These are phyloP conservation scores for Phytophthora europaea DNA, from an alignment of 352 stramenopile genomes.

Conservation along the genomic window DNA sequence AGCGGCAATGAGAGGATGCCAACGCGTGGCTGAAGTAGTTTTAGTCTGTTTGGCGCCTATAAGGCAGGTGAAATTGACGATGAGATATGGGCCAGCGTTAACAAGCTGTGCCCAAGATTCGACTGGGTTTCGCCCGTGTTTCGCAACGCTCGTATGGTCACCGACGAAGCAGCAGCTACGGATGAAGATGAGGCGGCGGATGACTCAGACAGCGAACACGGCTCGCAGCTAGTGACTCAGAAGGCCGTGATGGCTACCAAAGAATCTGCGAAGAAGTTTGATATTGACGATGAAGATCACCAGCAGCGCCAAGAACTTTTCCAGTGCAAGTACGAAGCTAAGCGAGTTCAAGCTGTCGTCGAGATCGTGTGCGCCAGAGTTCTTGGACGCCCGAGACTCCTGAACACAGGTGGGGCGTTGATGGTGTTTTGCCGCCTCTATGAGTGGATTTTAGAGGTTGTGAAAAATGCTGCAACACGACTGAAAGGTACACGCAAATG, in stretches of 20 bases:
- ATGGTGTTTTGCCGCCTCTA: constrained; percentile 1
- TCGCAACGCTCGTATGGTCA: not conserved
- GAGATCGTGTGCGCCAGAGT: constrained; percentile 4
- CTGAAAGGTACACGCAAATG: too few species aligned
- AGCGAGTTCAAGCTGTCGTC: constrained; percentile 3
- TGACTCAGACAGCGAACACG: not conserved
- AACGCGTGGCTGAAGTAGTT: not conserved
- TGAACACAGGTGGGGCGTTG: constrained; percentile 3
- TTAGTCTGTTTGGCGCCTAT: not conserved
- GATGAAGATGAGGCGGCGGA: not conserved
- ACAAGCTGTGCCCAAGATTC: not conserved
- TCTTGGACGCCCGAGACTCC: constrained; percentile 8
- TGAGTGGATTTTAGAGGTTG: not conserved
- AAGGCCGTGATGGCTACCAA: not conserved
- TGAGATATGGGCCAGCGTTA: not conserved
- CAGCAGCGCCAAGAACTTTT: constrained; percentile 9
- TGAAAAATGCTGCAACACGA: too few species aligned
- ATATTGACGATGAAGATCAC: constrained; percentile 6
- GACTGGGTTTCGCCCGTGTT: not conserved
- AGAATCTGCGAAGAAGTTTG: not conserved
- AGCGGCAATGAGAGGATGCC: not conserved
- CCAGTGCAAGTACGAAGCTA: not conserved
- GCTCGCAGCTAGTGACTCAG: not conserved
- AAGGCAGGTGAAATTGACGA: not conserved
- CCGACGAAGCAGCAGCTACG: not conserved